Evolutionary conservation across 2,329 filamentous ascomycete species (phyloP).

Genomic region (Dactylellina leptospora): DNA sequence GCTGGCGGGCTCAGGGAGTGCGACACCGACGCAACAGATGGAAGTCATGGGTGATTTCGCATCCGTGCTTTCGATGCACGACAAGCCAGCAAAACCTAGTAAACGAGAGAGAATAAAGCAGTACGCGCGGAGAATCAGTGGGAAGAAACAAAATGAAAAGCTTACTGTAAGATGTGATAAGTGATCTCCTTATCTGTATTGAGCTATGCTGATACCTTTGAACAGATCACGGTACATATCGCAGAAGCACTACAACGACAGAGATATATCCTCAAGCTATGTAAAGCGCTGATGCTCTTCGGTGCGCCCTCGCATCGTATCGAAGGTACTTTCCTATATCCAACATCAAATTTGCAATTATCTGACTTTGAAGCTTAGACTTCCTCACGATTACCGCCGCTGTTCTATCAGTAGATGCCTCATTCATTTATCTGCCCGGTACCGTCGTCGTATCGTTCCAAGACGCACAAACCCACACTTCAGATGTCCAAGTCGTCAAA

Average conservation of each 20-base stretch:
- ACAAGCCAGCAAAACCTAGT: conserved; percentile 24
- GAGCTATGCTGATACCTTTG: neutral
- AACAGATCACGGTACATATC: conserved; percentile 70
- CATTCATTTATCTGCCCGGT: conserved; percentile 88
- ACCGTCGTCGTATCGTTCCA: conserved; percentile 96
- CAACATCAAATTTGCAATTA: conserved; percentile 64
- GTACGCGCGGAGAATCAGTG: conserved; percentile 28
- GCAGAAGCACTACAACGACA: conserved; percentile 80
- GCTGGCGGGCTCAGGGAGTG: conserved; percentile 13
- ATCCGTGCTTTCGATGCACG: conserved; percentile 21
- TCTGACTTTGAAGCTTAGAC: conserved; percentile 60
- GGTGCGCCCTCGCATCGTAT: conserved; percentile 65
- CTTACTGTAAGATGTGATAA: conserved; percentile 19
- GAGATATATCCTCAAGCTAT: conserved; percentile 83
- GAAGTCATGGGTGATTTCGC: conserved; percentile 44
- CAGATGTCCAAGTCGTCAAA: conserved; percentile 81
- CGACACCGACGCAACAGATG: conserved; percentile 38
- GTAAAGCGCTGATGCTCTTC: conserved; percentile 85
- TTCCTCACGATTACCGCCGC: conserved; percentile 89
- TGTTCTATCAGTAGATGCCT: conserved; percentile 86
- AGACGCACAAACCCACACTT: conserved; percentile 75
- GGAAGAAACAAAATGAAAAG: conserved; percentile 35
- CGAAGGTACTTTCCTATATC: conserved; percentile 62
- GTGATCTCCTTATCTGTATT: neutral
- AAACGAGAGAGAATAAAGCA: conserved; percentile 43